phyloP scores from a whole-genome alignment of 495 filamentous ascomycete species.

The Lophiostoma macrostomum region DNA sequence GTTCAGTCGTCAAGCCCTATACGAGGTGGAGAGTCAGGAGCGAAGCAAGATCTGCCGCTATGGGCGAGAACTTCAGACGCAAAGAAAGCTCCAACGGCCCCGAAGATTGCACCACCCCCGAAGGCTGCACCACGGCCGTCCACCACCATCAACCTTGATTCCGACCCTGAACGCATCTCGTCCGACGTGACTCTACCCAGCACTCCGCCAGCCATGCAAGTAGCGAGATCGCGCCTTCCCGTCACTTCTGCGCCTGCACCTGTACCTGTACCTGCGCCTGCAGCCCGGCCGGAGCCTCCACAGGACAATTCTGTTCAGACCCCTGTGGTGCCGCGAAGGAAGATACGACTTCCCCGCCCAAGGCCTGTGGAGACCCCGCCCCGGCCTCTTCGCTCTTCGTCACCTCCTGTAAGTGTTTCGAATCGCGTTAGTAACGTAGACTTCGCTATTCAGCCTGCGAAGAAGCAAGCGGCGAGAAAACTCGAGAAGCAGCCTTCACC shows the following conservation, averaged over 20 bases:
- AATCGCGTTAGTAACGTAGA: slow-evolving; percentile 24
- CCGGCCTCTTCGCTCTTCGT: slow-evolving; percentile 10
- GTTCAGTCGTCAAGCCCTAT: neutral
- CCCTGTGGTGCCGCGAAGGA: slow-evolving; percentile 2
- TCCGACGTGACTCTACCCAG: slow-evolving; percentile 32
- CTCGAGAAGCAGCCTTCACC: neutral
- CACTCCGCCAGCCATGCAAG: slow-evolving; percentile 14
- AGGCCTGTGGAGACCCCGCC: neutral
- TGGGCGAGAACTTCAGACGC: slow-evolving; percentile 30
- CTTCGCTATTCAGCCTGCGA: neutral
- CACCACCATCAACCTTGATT: slow-evolving; percentile 31
- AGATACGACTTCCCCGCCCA: slow-evolving; percentile 5
- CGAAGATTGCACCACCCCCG: neutral
- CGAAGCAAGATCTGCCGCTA: slow-evolving; percentile 13
- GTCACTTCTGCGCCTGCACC: neutral
- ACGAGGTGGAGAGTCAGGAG: neutral
- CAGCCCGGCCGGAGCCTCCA: neutral
- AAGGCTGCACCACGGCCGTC: neutral
- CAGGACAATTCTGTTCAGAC: neutral
- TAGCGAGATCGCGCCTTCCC: neutral
- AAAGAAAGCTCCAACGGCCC: slow-evolving; percentile 2
- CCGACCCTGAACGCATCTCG: slow-evolving; percentile 28
- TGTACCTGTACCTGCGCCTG: neutral
- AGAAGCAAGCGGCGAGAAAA: neutral
- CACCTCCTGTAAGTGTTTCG: slow-evolving; percentile 27